phyloP scores from a whole-genome alignment of 2,329 filamentous ascomycete species.

The Chrysoporthe deuterocubensis region DNA sequence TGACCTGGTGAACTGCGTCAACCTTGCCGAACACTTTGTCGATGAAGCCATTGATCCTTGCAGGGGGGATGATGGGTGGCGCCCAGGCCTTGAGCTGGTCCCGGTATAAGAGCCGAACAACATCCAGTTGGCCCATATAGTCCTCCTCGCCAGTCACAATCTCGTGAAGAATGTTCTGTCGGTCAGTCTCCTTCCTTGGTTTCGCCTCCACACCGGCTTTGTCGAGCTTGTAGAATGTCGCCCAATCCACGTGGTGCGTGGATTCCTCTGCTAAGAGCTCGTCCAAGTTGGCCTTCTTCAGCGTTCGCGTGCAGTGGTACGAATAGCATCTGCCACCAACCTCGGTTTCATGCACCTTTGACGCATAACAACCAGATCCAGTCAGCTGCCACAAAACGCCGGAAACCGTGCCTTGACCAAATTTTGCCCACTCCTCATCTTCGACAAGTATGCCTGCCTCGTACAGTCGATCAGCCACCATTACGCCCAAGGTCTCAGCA shows the following conservation, averaged over 20 bases:
- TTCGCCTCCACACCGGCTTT: constrained; percentile 74
- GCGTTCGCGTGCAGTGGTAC: constrained; percentile 87
- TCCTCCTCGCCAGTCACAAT: constrained; percentile 91
- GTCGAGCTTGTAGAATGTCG: constrained; percentile 82
- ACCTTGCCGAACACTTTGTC: constrained; percentile 87
- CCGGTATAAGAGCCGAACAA: constrained; percentile 82
- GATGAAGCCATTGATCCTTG: constrained; percentile 79
- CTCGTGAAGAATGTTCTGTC: constrained; percentile 93
- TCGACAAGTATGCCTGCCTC: constrained; percentile 75
- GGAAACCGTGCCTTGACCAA: constrained; percentile 77
- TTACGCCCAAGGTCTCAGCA: constrained; percentile 81
- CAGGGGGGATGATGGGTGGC: constrained; percentile 79
- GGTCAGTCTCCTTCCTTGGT: constrained; percentile 84
- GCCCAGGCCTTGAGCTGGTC: constrained; percentile 75
- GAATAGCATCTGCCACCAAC: constrained; percentile 85
- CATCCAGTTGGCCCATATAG: constrained; percentile 87
- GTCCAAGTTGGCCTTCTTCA: constrained; percentile 92
- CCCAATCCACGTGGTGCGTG: constrained; percentile 80
- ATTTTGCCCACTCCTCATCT: constrained; percentile 98
- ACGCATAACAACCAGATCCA: constrained; percentile 87
- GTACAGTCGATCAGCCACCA: constrained; percentile 81
- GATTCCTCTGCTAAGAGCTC: constrained; percentile 71
- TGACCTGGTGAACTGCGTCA: constrained; percentile 85
- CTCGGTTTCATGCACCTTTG: constrained; percentile 75
- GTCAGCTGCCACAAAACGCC: constrained; percentile 95